A percentile compares a stretch with the other conserved stretches of the same genome.
Conservation (phyloP, 108 stramenopile species). For the Cylindrotheca fusiformis region DNA sequence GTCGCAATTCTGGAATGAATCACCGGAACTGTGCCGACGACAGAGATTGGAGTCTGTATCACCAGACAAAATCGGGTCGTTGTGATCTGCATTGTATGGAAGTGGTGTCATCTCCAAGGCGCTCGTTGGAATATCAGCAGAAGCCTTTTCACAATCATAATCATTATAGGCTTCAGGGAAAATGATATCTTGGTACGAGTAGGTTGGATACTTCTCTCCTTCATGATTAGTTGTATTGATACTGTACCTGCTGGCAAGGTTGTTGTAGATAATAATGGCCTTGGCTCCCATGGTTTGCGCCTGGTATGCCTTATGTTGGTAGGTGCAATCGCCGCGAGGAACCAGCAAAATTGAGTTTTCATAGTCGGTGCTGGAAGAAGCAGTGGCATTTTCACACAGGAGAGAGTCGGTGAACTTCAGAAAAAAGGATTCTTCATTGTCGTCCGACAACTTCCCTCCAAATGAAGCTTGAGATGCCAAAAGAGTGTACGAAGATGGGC, state of each 20-base stretch:
- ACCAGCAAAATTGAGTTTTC: slow-evolving; percentile 44
- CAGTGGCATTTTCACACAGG: slow-evolving; percentile 46
- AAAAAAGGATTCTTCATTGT: not conserved
- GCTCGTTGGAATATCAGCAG: slow-evolving; percentile 45
- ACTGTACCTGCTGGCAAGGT: slow-evolving; percentile 53
- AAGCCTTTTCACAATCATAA: slow-evolving; percentile 74
- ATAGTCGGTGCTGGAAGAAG: slow-evolving; percentile 9
- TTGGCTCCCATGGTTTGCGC: slow-evolving; percentile 63
- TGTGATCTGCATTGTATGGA: slow-evolving; percentile 50
- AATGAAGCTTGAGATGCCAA: slow-evolving; percentile 77
- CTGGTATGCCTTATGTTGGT: slow-evolving; percentile 60
- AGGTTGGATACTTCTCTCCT: not conserved
- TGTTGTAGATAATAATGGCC: slow-evolving; percentile 63
- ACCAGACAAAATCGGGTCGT: slow-evolving; percentile 61
- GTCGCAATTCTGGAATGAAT: slow-evolving; percentile 44
- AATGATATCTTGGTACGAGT: slow-evolving; percentile 29
- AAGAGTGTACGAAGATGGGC: slow-evolving; percentile 22
- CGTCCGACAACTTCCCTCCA: slow-evolving; percentile 31
- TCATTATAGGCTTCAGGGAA: slow-evolving; percentile 42
- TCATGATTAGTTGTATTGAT: slow-evolving; percentile 20
- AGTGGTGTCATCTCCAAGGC: slow-evolving; percentile 41
- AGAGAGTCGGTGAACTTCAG: slow-evolving; percentile 5
- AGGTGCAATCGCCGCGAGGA: slow-evolving; percentile 71
- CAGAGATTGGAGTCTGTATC: slow-evolving; percentile 56
- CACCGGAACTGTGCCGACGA: slow-evolving; percentile 14